Conservation (phyloP, 305 asterid genomes). For the Fraxinus xanthoxyloides region DNA sequence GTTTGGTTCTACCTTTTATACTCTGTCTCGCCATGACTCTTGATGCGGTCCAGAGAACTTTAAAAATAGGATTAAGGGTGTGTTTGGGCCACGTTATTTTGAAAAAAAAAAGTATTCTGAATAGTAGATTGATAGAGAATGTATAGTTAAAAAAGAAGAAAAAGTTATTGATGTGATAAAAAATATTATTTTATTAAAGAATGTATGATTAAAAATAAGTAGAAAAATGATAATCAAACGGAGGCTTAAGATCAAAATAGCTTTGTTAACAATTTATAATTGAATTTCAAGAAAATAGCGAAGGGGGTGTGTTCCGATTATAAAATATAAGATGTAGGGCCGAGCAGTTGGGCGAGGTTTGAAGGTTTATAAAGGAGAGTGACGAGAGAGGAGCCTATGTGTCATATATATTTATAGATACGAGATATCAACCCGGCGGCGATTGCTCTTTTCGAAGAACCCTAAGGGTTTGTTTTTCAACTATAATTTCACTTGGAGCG, state of each 20-base stretch:
- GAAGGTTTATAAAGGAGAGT: conserved; percentile 16
- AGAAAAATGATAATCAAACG: no score
- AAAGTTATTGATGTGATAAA: no score
- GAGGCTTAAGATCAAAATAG: no score
- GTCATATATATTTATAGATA: neutral
- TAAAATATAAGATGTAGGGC: conserved; percentile 14
- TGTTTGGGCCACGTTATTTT: no score
- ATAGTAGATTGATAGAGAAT: no score
- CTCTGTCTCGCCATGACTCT: neutral
- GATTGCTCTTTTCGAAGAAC: conserved; percentile 52
- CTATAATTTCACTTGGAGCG: conserved; percentile 27
- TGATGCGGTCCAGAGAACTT: neutral
- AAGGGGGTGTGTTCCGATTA: neutral
- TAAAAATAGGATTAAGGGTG: no score
- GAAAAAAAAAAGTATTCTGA: no score
- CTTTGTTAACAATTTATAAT: no score
- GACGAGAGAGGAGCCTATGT: conserved; percentile 11
- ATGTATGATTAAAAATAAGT: no score
- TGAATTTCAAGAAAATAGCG: conserved; percentile 24
- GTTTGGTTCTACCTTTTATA: neutral
- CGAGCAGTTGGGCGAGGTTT: conserved; percentile 19
- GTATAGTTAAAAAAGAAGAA: no score
- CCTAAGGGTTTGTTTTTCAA: conserved; percentile 64
- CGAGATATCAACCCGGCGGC: conserved; percentile 68
- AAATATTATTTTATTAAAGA: no score